A percentile compares a stretch with the other conserved stretches of the same genome.
These are phyloP conservation scores for Dichomitus squalens DNA, from an alignment of 1,284 basidiomycete species.

Conservation along the genomic window DNA sequence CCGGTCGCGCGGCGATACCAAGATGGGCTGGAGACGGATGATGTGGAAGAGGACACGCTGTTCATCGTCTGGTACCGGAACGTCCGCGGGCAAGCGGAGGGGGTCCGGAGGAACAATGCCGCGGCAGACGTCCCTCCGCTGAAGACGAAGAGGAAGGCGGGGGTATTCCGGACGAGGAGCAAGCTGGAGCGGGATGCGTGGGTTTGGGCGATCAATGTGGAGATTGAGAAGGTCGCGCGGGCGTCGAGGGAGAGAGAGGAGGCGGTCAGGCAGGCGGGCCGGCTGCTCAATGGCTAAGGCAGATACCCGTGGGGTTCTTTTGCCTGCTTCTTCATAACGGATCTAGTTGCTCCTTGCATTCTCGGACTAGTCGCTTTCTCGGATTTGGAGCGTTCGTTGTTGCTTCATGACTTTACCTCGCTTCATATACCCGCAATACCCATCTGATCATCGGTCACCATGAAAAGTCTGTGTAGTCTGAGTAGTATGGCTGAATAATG, in stretches of 20 bases:
- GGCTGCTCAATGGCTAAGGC: constrained; percentile 34
- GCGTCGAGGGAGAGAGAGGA: constrained; percentile 59
- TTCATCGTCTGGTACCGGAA: constrained; percentile 72
- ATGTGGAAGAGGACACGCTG: constrained; percentile 73
- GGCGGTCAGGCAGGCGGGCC: constrained; percentile 58
- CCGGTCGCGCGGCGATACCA: constrained; percentile 68
- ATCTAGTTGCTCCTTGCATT: not conserved
- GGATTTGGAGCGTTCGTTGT: not conserved
- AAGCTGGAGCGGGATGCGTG: constrained; percentile 84
- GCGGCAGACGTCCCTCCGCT: constrained; percentile 49
- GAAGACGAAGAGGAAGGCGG: constrained; percentile 61
- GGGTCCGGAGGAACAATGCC: constrained; percentile 13
- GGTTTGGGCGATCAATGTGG: constrained; percentile 84
- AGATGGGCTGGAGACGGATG: constrained; percentile 79
- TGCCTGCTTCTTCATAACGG: not conserved
- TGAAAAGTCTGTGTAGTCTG: not conserved
- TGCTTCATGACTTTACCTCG: not conserved
- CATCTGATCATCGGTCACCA: not conserved
- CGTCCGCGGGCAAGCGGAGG: constrained; percentile 26
- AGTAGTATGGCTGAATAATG: constrained; percentile 14
- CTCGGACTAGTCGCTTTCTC: not conserved
- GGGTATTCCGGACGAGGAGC: constrained; percentile 75
- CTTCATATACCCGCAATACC: constrained; percentile 14
- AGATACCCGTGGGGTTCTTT: not conserved
- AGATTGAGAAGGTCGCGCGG: constrained; percentile 77